Evolutionary conservation across 1,139 yeast genomes (phyloP).

Genomic region (Fermentozyma sake): DNA sequence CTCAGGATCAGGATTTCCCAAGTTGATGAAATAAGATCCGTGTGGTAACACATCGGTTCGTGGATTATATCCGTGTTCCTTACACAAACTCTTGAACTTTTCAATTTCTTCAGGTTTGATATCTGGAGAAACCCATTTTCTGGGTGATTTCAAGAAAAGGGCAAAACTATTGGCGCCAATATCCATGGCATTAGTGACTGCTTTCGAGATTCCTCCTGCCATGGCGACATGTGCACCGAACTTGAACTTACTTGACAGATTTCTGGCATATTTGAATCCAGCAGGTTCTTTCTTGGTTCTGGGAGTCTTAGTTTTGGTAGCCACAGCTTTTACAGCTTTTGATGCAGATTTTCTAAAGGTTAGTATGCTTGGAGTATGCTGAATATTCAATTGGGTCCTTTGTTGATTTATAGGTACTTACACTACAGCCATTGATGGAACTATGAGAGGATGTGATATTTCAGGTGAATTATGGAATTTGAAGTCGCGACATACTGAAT

Average conservation of each 20-base stretch:
- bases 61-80: slow-evolving; percentile 63
- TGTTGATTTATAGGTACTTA: too few species aligned
- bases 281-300: too few species aligned
- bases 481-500: too few species aligned
- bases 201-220: slow-evolving; percentile 71
- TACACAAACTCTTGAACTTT: slow-evolving; percentile 61
- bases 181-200: slow-evolving; percentile 69
- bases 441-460: too few species aligned
- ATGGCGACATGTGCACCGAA: slow-evolving; percentile 83
- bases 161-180: slow-evolving; percentile 88
- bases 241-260: slow-evolving; percentile 28
- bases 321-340: too few species aligned
- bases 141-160: slow-evolving; percentile 81
- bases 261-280: slow-evolving; percentile 16
- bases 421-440: too few species aligned
- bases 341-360: too few species aligned
- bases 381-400: too few species aligned
- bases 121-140: slow-evolving; percentile 86
- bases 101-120: slow-evolving; percentile 61
- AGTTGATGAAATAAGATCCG: slow-evolving; percentile 87
- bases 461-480: too few species aligned
- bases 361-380: too few species aligned
- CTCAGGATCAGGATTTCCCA: slow-evolving; percentile 84
- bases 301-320: too few species aligned
- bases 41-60: slow-evolving; percentile 82